Conservation (phyloP, 2,329 filamentous ascomycete genomes). For the Phialophora chinensis region DNA sequence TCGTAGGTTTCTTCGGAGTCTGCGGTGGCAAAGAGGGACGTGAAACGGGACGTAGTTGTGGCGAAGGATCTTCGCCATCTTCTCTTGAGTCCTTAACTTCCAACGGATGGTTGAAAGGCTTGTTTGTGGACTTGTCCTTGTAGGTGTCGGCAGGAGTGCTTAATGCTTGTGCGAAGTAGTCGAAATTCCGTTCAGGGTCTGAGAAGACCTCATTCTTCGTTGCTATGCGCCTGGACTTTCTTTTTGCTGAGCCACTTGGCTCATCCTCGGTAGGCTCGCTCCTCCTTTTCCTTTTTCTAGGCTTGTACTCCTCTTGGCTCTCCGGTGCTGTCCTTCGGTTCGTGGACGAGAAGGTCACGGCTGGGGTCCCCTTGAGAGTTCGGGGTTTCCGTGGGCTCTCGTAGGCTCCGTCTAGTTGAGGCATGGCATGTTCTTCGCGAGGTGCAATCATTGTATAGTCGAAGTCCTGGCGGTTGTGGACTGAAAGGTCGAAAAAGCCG, state of each 20-base stretch:
- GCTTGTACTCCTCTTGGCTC: conserved; percentile 30
- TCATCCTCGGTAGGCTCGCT: conserved; percentile 9
- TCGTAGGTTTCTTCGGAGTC: conserved; percentile 26
- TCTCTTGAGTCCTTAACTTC: conserved; percentile 36
- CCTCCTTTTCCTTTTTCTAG: conserved; percentile 22
- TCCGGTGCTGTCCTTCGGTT: conserved; percentile 23
- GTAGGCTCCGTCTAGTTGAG: conserved; percentile 32
- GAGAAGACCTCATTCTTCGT: conserved; percentile 28
- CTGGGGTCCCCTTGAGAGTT: conserved; percentile 20
- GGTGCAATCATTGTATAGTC: conserved; percentile 19
- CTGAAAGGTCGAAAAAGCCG: conserved; percentile 35
- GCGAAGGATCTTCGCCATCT: conserved; percentile 13
- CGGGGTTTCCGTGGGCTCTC: conserved; percentile 30
- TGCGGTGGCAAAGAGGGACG: conserved; percentile 2
- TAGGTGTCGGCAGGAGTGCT: not conserved
- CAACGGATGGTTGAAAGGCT: conserved; percentile 7
- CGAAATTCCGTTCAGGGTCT: conserved; percentile 29
- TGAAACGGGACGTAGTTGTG: not conserved
- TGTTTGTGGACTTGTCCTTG: not conserved
- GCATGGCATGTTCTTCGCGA: not conserved
- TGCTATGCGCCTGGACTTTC: conserved; percentile 30
- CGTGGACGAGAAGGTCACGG: not conserved
- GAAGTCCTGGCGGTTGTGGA: conserved; percentile 16
- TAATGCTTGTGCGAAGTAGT: conserved; percentile 31
- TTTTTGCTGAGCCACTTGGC: conserved; percentile 12